phyloP scores from a whole-genome alignment of 768 basidiomycete genomes.

The Lyophyllum semitale region DNA sequence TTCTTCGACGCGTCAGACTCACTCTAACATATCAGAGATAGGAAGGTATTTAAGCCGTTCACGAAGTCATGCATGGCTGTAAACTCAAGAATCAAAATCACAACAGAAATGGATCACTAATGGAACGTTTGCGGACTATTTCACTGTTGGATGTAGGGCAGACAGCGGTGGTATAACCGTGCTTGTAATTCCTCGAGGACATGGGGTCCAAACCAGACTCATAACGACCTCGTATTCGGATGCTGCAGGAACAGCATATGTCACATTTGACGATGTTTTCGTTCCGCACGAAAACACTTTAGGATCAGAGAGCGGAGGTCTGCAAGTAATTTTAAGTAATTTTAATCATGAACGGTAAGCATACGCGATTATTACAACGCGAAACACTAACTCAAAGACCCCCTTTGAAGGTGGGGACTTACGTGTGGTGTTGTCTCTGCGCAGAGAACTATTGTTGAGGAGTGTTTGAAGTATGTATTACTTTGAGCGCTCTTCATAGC shows the following conservation, averaged over 20 bases:
- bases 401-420: slow-evolving; percentile 15
- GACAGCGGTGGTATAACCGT: slow-evolving; percentile 40
- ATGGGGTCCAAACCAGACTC: slow-evolving; percentile 66
- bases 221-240: slow-evolving; percentile 59
- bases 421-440: slow-evolving; percentile 13
- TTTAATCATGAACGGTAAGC: slow-evolving; percentile 93
- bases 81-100: background rate
- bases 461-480: slow-evolving; percentile 69
- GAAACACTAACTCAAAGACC: background rate
- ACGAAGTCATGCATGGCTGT: background rate
- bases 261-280: slow-evolving; percentile 60
- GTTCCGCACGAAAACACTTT: slow-evolving; percentile 72
- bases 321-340: slow-evolving; percentile 48
- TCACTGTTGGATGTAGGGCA: slow-evolving; percentile 61
- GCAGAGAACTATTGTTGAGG: slow-evolving; percentile 68
- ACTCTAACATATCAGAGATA: background rate
- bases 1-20: background rate
- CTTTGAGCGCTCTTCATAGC: background rate
- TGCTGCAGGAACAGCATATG: slow-evolving; percentile 61
- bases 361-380: slow-evolving; percentile 31
- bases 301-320: slow-evolving; percentile 62
- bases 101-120: slow-evolving; percentile 79
- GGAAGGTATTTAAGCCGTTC: background rate
- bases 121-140: slow-evolving; percentile 70
- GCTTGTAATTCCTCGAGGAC: slow-evolving; percentile 37